Evolutionary conservation across 345 rosid species (phyloP), one percentile per base, ranked within the genome.

Genomic region (Eucalyptus virginea): DNA sequence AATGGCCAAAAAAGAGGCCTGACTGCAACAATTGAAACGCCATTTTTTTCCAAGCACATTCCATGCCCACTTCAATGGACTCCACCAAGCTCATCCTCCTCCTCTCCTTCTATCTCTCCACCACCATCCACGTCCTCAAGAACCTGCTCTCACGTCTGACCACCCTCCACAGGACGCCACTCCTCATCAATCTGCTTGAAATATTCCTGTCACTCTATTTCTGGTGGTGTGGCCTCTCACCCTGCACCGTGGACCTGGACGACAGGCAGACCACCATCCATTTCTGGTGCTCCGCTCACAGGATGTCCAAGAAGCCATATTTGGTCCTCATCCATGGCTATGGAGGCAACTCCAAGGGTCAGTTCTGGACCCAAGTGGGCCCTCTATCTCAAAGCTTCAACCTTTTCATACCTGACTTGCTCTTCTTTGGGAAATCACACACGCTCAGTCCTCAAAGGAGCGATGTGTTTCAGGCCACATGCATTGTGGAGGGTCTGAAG

Each of bases 321-420:
- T 93, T 96, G 65, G 95, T 96, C 86, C 89, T 96, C 90, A 87
- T 96, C 42, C 99, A 97, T 45, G 98, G 98, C 49, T 96, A 94
- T 72, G 98, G 98, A 7, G 97, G 96, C 48, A 91, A 93, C 86
- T 92, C 98, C 0, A 90, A 92, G 89, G 95, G 97, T 97, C 98
- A 97, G 52, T 96, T 97, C 88, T n/a, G 94, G 50, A 72, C 91
- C 37, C 98, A 95, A 87, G 93, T 95, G 9, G 88, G 91, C 7
- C 49, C 90, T 67, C 95, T 97, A 42, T 94, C 98, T 8, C 67
- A 80, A 17, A 89, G 91, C 30, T 97, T 96, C 80, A 96, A 97
- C 42, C 87, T 94, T 0, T 94, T 92, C 87, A 86, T 97, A 5
- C 99, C 99, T 0, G 99, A 97, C 92, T 88, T 97, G 48, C 44